These are phyloP conservation scores for Sutorius eximius DNA, from an alignment of 1,284 basidiomycete species.

Conservation along the genomic window DNA sequence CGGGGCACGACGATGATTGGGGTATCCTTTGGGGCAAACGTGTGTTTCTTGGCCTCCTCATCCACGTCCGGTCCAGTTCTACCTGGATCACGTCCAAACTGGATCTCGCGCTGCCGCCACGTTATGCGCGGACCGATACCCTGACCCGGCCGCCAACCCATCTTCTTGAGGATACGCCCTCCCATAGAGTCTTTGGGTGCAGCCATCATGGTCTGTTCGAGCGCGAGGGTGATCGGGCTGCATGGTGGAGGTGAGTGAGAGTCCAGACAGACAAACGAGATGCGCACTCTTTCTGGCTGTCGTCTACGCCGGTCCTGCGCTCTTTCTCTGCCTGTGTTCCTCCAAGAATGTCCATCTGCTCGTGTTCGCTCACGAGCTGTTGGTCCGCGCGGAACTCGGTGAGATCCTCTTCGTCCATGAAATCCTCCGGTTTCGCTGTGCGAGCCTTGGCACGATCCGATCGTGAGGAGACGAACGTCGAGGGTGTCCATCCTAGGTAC, in stretches of 20 bases:
- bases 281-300: conserved; percentile 59
- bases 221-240: conserved; percentile 61
- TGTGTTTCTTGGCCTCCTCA: conserved; percentile 81
- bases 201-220: conserved; percentile 62
- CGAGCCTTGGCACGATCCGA: conserved; percentile 68
- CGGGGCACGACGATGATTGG: conserved; percentile 59
- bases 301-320: conserved; percentile 34
- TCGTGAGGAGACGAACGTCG: conserved; percentile 87
- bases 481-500: conserved; percentile 85
- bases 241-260: background rate
- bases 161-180: conserved; percentile 83
- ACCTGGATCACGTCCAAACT: conserved; percentile 55
- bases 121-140: conserved; percentile 92
- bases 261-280: background rate
- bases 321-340: conserved; percentile 53
- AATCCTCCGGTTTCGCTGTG: conserved; percentile 77
- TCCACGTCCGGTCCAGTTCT: conserved; percentile 54
- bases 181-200: conserved; percentile 72
- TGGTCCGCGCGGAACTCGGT: conserved; percentile 73
- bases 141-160: conserved; percentile 94
- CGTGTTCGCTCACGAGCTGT: conserved; percentile 73
- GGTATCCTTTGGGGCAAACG: conserved; percentile 83
- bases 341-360: conserved; percentile 68
- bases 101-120: conserved; percentile 69
- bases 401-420: conserved; percentile 99